Evolutionary conservation across 176 grass and related monocot species (phyloP).

Genomic region (Aegilops sharonensis): DNA sequence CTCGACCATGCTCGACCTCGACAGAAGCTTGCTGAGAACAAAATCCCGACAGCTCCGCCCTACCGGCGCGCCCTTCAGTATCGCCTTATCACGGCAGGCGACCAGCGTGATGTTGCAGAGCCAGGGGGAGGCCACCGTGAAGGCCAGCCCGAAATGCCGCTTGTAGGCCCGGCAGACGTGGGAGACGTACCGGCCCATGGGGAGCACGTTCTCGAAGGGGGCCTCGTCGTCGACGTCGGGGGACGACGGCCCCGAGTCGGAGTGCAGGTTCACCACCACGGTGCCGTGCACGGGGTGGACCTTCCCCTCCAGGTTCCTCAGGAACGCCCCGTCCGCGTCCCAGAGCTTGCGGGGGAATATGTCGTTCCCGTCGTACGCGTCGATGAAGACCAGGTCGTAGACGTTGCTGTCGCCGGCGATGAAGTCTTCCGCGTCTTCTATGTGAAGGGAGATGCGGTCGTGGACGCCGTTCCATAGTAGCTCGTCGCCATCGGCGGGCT

Average conservation of each 20-base stretch:
- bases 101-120: constrained; percentile 89
- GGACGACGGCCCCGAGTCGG: constrained; percentile 38
- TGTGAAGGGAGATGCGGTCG: constrained; percentile 53
- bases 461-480: constrained; percentile 62
- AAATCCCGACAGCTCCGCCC: constrained; percentile 32
- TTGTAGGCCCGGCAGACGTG: constrained; percentile 70
- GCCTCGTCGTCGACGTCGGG: constrained; percentile 1
- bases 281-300: constrained; percentile 74
- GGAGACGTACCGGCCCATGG: constrained; percentile 55
- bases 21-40: constrained; percentile 59
- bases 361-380: constrained; percentile 85
- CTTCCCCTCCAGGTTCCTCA: constrained; percentile 57
- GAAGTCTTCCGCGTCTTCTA: constrained; percentile 69
- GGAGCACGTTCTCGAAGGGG: constrained; percentile 33
- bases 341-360: constrained; percentile 83
- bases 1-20: constrained; percentile 56
- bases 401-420: constrained; percentile 28
- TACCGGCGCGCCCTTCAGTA: neutral
- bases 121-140: constrained; percentile 50
- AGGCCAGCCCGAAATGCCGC: constrained; percentile 70
- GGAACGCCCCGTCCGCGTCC: constrained; percentile 61
- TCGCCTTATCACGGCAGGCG: constrained; percentile 40
- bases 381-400: constrained; percentile 81
- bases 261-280: constrained; percentile 87
- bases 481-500: constrained; percentile 31